Evolutionary conservation across 257 asterid species (phyloP), one percentile per base, ranked within the genome.

Genomic region (Penstemon eatonii): DNA sequence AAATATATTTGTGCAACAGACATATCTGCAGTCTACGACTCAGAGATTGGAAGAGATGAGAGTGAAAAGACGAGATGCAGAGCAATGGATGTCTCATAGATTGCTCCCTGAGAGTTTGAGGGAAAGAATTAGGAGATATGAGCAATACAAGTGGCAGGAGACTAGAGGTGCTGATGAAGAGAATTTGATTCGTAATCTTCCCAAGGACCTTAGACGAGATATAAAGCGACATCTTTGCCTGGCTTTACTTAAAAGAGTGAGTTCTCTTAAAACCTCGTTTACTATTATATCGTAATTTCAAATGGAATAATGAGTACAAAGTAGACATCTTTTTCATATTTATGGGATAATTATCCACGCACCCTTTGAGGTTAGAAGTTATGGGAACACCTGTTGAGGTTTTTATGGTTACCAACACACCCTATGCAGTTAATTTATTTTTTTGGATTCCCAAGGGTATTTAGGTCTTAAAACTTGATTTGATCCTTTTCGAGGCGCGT

Each of bases 51-150:
- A 93, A 87, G 96, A 93, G 79, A 93, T 93, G 99, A 82, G 99
- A 80, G 96, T 93, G 68, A 93, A 93, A 82, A 81, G 96, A 76
- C 92, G 97, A 65, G 99, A 93, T 78, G 96, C 97, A 1, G 97
- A 93, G 78, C 99, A 93, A 71, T 90, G 97, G 97, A 93, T 93
- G 99, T 73, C 97, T 51, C 97, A 93, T 66, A 96, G 97, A 19
- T 75, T 90, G 71, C 99, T 93, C 66, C 97, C 99, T 3, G 96
- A 93, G 12, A 81, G 65, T 75, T 68, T 93, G 65, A 79, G 85
- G 79, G 91, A 81, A 78, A 87, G 99, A 56, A 90, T 93, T 70
- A 86, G 96, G 82, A 80, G 96, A 70, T 89, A 93, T 36, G 97
- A 93, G 66, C 99, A 93, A 57, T 93, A 93, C 73, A 93, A 77